Base-by-base conservation (phyloP, 306 rosid species). In the Pyrus betulifolia region DNA sequence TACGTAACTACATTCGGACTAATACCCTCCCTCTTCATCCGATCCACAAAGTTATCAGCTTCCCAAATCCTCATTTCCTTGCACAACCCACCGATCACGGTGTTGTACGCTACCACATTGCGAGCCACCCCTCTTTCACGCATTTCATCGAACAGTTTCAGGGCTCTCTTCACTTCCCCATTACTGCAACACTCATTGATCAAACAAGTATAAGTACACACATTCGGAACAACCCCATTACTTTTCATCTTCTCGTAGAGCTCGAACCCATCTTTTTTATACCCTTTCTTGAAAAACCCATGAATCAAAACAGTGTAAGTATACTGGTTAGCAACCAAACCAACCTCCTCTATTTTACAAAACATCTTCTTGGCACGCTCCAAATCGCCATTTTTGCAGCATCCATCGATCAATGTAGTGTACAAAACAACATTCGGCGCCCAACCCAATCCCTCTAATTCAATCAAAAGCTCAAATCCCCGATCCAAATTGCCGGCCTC, bases 361-460 rank as follows among this genome's bases (percentile, higher is more conserved):
- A 91, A 91, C 84, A 93, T 69, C 70, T 82, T 78, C 83, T 87
- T 84, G 4, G 91, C 97, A 33, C 79, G 65, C 23, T 87, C 87
- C 45, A 89, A 71, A 67, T 93, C 87, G 49, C 89, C 90, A 75
- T 71, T 91, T 80, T 88, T 91, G 83, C 93, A 91, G 71, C 89
- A 93, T 58, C 96, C 98, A 64, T 89, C 90, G 30, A 93, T 87
- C 89, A 93, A 63, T 17, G 85, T 88, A 76, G 98, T 86, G 73
- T 80, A 89, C 70, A 89, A 85, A 51, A 88, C 93, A 77, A 86
- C 90, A 78, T 89, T 89, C 9, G 90, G 90, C 83, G 91, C 74
- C 81, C 80, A 59, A 40, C 88, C 85, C 72, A 76, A 44, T 63
- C 70, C 78, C 70, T 77, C 82, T 86, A 87, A 49, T 78, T 82